Base-by-base conservation (phyloP, 805 yeast species). In the Metschnikowia rubicola region DNA sequence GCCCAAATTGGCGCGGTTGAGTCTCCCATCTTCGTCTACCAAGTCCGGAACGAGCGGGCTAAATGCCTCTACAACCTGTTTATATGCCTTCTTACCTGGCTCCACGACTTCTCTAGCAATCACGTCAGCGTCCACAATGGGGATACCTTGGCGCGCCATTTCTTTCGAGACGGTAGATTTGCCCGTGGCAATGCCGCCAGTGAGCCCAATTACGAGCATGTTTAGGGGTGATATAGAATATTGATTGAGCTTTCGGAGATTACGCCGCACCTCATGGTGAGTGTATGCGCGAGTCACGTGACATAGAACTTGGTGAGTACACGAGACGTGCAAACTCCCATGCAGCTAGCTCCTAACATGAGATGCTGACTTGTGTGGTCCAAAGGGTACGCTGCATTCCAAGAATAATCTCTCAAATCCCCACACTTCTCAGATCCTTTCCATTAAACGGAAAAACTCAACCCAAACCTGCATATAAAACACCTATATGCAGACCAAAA, bases 171-270 rank as follows among this genome's bases (percentile, higher is more conserved):
- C 97, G 0, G 98, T 92, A 15, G 96, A 85, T 60, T 94, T 94
- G 3, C 99, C 99, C n/a, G 94, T 78, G 5, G 97, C 96, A 41
- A 94, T 94, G 1, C 97, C 97, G 2, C 99, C 99, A 0, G 99
- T 94, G n/a, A 94, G 77, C 1, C 99, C 99, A 6, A 94, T 78
- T 30, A 94, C 77, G 38, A 94, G 77, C 99, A 94, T 92, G 9
- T 30, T 13, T 5, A 21, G 26, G 8, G 33, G 33, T 30, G 33
- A 30, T 21, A 21, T 21, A 4, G 26, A 7, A 7, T 21, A 21
- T 1, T 21, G 26, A 7, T 1, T 21, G 5, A 1, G 26, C 2
- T 21, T 21, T 21, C 17, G 3, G 26, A 21, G 26, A 7, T 21
- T 21, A 5, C 6, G 26, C 2, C 26, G 26, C 26, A 2, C 26